Conservation (phyloP, 2,329 filamentous ascomycete genomes). For the Penicillium thymicola region DNA sequence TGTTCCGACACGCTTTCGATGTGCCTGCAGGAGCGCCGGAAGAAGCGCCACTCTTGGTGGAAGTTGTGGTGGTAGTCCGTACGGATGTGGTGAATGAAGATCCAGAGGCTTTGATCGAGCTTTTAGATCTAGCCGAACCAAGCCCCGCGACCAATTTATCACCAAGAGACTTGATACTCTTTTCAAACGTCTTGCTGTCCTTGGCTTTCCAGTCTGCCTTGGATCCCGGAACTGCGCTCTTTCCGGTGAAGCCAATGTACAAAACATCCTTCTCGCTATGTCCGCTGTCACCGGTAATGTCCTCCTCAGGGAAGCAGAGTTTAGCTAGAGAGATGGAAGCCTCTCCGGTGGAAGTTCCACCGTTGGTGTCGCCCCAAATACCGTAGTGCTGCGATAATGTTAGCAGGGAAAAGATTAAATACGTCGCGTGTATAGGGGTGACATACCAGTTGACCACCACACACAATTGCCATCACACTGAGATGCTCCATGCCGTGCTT, state of each 20-base stretch:
- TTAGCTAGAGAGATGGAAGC: conserved; percentile 57
- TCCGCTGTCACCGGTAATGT: conserved; percentile 55
- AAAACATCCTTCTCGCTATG: conserved; percentile 58
- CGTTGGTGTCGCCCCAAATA: conserved; percentile 62
- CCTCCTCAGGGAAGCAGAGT: conserved; percentile 52
- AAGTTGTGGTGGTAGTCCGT: neutral
- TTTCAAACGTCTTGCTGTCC: conserved; percentile 32
- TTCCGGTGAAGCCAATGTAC: conserved; percentile 59
- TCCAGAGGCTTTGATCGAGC: too few relatives aligned
- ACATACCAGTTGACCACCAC: conserved; percentile 47
- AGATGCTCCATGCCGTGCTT: conserved; percentile 49
- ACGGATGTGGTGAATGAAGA: neutral
- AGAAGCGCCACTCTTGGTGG: too few relatives aligned
- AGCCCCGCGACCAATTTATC: conserved; percentile 48
- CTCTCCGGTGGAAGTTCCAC: conserved; percentile 56
- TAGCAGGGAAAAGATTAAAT: conserved; percentile 22
- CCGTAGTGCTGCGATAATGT: conserved; percentile 45
- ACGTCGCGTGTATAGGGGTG: conserved; percentile 24
- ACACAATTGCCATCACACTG: conserved; percentile 56
- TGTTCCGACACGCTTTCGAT: neutral
- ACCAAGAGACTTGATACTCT: conserved; percentile 52
- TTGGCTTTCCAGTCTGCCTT: conserved; percentile 55
- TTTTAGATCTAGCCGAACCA: neutral
- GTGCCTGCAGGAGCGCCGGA: neutral
- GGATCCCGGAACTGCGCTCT: conserved; percentile 55